Evolutionary conservation across 257 asterid species (phyloP).

Genomic region (Solanum phureja): DNA sequence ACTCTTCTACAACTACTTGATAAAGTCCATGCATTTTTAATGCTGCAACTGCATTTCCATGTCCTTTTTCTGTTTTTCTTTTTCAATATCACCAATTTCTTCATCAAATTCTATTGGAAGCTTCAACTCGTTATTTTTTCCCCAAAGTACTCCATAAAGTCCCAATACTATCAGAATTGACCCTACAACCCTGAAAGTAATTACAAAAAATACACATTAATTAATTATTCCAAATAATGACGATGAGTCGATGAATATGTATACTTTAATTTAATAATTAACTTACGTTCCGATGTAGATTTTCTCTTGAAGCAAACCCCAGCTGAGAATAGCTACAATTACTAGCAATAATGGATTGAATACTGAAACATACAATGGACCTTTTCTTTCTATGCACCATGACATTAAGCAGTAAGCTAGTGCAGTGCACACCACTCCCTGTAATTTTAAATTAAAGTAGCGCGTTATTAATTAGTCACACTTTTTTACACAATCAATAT

Average conservation of each 20-base stretch:
- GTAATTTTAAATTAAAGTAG: neutral
- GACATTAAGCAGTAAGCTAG: constrained; percentile 63
- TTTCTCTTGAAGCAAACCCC: constrained; percentile 75
- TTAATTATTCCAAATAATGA: neutral
- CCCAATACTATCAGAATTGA: constrained; percentile 61
- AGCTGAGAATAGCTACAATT: constrained; percentile 73
- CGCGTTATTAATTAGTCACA: neutral
- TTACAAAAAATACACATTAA: neutral
- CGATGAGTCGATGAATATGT: neutral
- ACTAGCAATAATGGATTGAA: constrained; percentile 81
- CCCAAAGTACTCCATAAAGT: constrained; percentile 75
- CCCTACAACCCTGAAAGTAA: constrained; percentile 43
- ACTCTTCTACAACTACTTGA: neutral
- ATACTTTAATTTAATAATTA: neutral
- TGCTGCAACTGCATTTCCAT: neutral
- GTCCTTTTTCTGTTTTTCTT: constrained; percentile 1
- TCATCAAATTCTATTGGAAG: neutral
- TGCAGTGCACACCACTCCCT: constrained; percentile 80
- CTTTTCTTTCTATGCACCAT: constrained; percentile 71
- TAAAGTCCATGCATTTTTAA: neutral
- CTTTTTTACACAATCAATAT: constrained; percentile 11
- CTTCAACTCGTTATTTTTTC: constrained; percentile 46
- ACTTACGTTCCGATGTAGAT: constrained; percentile 62
- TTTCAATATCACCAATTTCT: neutral
- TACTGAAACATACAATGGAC: constrained; percentile 75